Conservation (phyloP, 2,329 filamentous ascomycete genomes). For the Pseudogymnoascus sp. region DNA sequence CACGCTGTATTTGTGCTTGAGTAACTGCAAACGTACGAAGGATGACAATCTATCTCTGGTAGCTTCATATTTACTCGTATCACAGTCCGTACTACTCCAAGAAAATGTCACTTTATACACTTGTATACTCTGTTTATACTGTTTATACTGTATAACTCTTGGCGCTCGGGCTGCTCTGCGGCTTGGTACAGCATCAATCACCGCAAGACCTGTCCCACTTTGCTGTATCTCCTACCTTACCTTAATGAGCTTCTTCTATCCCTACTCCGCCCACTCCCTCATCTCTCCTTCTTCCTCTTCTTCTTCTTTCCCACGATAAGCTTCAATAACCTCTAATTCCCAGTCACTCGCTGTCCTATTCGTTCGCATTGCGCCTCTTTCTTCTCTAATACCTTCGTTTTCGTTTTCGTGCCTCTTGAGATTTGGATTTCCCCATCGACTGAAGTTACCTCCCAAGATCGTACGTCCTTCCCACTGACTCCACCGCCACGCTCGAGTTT, state of each 20-base stretch:
- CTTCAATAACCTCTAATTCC: not conserved
- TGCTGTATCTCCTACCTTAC: not conserved
- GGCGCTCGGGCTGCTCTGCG: not conserved
- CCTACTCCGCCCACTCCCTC: not conserved
- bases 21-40: not conserved
- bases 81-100: not conserved
- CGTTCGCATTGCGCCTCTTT: not conserved
- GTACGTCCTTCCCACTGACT: not conserved
- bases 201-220: not conserved
- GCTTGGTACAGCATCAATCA: not conserved
- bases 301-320: not conserved
- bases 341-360: not conserved
- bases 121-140: not conserved
- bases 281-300: not conserved
- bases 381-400: constrained; percentile 1
- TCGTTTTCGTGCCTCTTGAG: not conserved
- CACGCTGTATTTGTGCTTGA: not conserved
- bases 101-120: not conserved
- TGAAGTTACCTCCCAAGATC: not conserved
- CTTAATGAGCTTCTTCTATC: constrained; percentile 3
- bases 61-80: not conserved
- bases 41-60: not conserved
- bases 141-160: not conserved
- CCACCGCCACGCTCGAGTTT: not conserved
- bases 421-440: not conserved